These are phyloP conservation scores for Spongospora subterranea DNA, from an alignment of 208 protist genomes.

Conservation along the genomic window DNA sequence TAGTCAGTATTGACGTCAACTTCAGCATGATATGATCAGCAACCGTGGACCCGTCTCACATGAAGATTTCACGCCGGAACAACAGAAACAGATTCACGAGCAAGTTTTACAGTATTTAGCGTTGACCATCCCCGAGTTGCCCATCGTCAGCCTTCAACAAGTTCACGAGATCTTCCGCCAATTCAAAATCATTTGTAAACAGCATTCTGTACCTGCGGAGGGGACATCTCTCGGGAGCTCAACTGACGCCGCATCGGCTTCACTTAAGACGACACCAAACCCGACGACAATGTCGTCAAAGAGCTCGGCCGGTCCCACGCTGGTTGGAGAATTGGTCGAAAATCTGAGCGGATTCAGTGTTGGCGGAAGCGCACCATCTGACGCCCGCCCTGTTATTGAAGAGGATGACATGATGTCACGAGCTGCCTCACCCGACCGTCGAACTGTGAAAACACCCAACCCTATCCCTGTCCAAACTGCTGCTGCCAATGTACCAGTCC, in stretches of 20 bases:
- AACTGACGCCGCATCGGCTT: not conserved
- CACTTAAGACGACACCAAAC: not conserved
- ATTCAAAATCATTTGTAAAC: slow-evolving; percentile 11
- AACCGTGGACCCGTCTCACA: slow-evolving; percentile 25
- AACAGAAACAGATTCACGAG: not conserved
- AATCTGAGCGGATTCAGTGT: not conserved
- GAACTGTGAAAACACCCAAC: not conserved
- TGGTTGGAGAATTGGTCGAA: slow-evolving; percentile 5
- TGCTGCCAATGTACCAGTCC: not conserved
- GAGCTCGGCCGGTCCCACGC: too few species aligned
- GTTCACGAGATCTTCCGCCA: slow-evolving; percentile 53
- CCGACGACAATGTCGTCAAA: too few species aligned
- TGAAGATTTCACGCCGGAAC: slow-evolving; percentile 47
- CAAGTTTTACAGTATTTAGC: slow-evolving; percentile 32
- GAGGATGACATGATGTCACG: not conserved
- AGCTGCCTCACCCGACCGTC: not conserved
- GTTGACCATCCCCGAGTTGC: not conserved
- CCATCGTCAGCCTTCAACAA: slow-evolving; percentile 57
- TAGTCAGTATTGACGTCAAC: not conserved
- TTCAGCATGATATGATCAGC: slow-evolving; percentile 51
- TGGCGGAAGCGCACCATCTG: not conserved
- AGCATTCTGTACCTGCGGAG: not conserved
- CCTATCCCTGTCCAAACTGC: not conserved
- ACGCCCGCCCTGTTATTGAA: not conserved
- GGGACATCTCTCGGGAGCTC: not conserved